Conservation (phyloP, 2,329 filamentous ascomycete genomes). For the Cladosporium sp. region DNA sequence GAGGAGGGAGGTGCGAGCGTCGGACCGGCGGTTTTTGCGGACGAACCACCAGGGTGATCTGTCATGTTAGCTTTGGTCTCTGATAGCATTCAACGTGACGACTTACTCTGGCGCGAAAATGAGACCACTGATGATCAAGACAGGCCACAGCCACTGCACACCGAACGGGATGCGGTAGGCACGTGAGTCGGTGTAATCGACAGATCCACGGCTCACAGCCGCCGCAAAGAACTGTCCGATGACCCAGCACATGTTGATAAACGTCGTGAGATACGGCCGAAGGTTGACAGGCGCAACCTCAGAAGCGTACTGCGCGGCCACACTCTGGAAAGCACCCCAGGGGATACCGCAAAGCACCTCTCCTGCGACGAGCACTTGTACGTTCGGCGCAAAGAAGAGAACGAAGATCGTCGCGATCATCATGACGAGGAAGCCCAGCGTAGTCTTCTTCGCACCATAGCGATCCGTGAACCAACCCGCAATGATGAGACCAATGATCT, state of each 20-base stretch:
- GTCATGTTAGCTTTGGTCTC: neutral
- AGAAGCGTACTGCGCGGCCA: conserved; percentile 33
- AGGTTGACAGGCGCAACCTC: conserved; percentile 32
- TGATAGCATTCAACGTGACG: neutral
- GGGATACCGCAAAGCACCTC: conserved; percentile 35
- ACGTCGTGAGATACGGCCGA: conserved; percentile 19
- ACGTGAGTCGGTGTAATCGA: conserved; percentile 26
- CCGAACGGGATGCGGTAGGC: conserved; percentile 35
- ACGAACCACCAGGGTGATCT: conserved; percentile 25
- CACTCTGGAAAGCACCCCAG: conserved; percentile 26
- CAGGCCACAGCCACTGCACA: conserved; percentile 33
- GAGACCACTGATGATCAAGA: conserved; percentile 31
- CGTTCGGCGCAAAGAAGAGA: conserved; percentile 35
- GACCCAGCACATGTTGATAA: conserved; percentile 37
- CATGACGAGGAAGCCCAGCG: conserved; percentile 51
- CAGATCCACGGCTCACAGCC: conserved; percentile 25
- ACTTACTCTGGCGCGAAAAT: conserved; percentile 23
- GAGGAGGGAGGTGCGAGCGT: conserved; percentile 13
- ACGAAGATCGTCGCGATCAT: conserved; percentile 51
- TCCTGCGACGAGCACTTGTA: conserved; percentile 25
- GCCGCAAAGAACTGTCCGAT: conserved; percentile 43
- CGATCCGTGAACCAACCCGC: conserved; percentile 61
- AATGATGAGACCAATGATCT: conserved; percentile 60
- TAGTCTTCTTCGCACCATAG: conserved; percentile 40
- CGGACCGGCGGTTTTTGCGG: conserved; percentile 19